Percentiles rank a stretch among this genome's conserved stretches.
Evolutionary conservation across 139 green algal genomes (phyloP).

Genomic region (Limnomonas spitsbergensis): DNA sequence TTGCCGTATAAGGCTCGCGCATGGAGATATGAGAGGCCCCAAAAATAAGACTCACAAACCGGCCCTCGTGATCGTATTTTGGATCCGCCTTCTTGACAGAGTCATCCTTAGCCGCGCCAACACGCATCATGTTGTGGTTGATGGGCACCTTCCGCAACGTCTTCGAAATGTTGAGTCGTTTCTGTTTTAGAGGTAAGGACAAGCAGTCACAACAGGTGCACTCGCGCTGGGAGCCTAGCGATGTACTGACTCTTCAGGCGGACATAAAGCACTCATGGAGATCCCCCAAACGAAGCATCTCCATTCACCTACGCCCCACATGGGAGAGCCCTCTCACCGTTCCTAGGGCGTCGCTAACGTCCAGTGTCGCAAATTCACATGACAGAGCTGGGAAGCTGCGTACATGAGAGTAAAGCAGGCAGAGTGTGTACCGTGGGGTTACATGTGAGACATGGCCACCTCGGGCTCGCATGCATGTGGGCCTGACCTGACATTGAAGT

Average conservation of each 20-base stretch:
- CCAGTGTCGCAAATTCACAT: slow-evolving; percentile 95
- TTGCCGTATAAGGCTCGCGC: too few species aligned
- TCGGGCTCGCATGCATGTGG: too few species aligned
- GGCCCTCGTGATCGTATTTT: slow-evolving; percentile 76
- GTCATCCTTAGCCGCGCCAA: slow-evolving; percentile 52
- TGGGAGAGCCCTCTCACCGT: slow-evolving; percentile 63
- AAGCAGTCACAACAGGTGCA: background rate
- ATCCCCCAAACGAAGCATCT: too few species aligned
- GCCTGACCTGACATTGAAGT: slow-evolving; percentile 91
- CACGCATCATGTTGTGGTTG: slow-evolving; percentile 49
- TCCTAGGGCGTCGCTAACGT: slow-evolving; percentile 90
- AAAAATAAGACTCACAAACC: slow-evolving; percentile 43
- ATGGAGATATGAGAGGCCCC: too few species aligned
- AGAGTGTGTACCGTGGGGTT: background rate
- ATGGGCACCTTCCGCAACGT: slow-evolving; percentile 89
- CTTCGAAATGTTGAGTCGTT: slow-evolving; percentile 93
- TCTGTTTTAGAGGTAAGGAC: slow-evolving; percentile 43
- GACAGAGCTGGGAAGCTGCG: slow-evolving; percentile 84
- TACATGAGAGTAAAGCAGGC: background rate
- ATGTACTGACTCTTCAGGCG: too few species aligned
- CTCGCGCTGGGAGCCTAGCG: too few species aligned
- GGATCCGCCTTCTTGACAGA: slow-evolving; percentile 31
- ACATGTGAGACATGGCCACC: too few species aligned
- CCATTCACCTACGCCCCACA: too few species aligned
- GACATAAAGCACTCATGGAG: too few species aligned